Conservation (phyloP, 2,329 filamentous ascomycete genomes). For the Fusarium veterinarium region DNA sequence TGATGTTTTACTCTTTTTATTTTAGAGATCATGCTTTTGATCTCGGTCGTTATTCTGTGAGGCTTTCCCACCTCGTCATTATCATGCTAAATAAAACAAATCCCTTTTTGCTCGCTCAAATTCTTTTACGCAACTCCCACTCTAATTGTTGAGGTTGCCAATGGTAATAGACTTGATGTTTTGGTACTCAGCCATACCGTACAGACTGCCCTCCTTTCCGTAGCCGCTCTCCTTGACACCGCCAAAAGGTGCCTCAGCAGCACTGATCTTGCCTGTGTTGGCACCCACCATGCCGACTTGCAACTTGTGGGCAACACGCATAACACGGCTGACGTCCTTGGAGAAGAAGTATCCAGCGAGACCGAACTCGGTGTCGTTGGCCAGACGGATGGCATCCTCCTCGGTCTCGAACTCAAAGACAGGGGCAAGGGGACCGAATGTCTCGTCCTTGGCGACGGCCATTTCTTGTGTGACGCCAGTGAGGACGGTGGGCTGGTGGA, state of each 20-base stretch:
- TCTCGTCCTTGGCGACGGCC: conserved; percentile 48
- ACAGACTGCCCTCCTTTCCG: conserved; percentile 56
- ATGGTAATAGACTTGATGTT: conserved; percentile 59
- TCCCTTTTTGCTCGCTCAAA: conserved; percentile 16
- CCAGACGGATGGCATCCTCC: conserved; percentile 52
- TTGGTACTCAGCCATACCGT: conserved; percentile 59
- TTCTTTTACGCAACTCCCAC: background rate
- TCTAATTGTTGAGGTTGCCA: conserved; percentile 43
- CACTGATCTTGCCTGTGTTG: conserved; percentile 50
- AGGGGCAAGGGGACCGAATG: conserved; percentile 48
- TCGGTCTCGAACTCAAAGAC: conserved; percentile 51
- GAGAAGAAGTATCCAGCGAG: conserved; percentile 52
- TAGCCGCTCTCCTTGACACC: conserved; percentile 53
- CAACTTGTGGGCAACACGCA: conserved; percentile 62
- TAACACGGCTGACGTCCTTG: conserved; percentile 51
- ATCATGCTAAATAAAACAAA: conserved; percentile 39
- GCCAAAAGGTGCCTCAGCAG: conserved; percentile 50
- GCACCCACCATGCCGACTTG: conserved; percentile 76
- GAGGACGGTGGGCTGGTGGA: conserved; percentile 79
- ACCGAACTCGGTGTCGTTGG: conserved; percentile 55
- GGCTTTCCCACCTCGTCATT: conserved; percentile 39
- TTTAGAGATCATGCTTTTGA: background rate
- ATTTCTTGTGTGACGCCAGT: conserved; percentile 58
- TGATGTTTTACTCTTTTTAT: conserved; percentile 26
- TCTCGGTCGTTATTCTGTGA: conserved; percentile 16